A percentile compares a stretch with the other conserved stretches of the same genome.
Conservation (phyloP, 2,329 filamentous ascomycete genomes). For the Hypomyces rosellus region DNA sequence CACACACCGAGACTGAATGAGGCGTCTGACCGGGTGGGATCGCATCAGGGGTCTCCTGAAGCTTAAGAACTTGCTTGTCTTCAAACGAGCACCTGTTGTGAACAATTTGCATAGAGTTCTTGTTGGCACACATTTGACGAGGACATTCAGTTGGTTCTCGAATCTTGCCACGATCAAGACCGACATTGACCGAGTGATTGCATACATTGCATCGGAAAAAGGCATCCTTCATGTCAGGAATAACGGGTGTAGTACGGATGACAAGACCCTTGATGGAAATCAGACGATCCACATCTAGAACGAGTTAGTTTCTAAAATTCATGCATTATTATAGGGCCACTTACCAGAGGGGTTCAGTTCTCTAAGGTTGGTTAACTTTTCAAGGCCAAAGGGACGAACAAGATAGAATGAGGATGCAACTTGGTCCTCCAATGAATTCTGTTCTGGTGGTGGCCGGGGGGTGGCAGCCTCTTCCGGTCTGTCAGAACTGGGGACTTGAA, state of each 20-base stretch:
- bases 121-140: constrained; percentile 69
- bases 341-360: constrained; percentile 82
- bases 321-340: constrained; percentile 11
- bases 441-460: constrained; percentile 35
- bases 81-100: constrained; percentile 94
- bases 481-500: constrained; percentile 76
- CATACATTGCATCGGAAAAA: constrained; percentile 96
- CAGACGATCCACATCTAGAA: constrained; percentile 83
- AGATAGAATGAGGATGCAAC: constrained; percentile 76
- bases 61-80: constrained; percentile 97
- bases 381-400: constrained; percentile 82
- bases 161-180: constrained; percentile 93
- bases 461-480: constrained; percentile 43
- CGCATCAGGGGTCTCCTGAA: constrained; percentile 93
- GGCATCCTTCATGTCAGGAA: constrained; percentile 98
- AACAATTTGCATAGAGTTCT: constrained; percentile 96
- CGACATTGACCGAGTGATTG: constrained; percentile 82
- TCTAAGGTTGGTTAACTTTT: constrained; percentile 81
- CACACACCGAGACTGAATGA: constrained; percentile 91
- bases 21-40: constrained; percentile 95
- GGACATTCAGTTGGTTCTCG: constrained; percentile 89
- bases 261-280: constrained; percentile 93
- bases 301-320: background rate
- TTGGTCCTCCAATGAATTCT: constrained; percentile 66
- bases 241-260: constrained; percentile 90